A percentile compares a stretch with the other conserved stretches of the same genome.
Conservation (phyloP, 2,329 filamentous ascomycete genomes). For the Xylaria sp. region DNA sequence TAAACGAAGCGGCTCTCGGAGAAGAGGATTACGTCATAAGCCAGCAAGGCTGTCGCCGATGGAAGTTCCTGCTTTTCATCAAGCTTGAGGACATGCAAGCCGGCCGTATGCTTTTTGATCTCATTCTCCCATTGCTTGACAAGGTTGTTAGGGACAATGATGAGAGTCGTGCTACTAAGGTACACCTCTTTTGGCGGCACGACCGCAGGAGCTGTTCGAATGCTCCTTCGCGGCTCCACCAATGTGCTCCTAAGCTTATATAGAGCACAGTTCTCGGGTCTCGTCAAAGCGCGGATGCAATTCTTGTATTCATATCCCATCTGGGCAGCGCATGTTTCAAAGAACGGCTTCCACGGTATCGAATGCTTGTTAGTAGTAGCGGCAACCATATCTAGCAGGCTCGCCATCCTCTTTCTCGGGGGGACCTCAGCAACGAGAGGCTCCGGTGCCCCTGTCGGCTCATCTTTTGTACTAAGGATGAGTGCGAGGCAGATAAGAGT, state of each 20-base stretch:
- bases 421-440: slow-evolving; percentile 51
- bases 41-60: slow-evolving; percentile 56
- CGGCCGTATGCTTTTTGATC: slow-evolving; percentile 74
- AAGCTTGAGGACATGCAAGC: slow-evolving; percentile 67
- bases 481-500: slow-evolving; percentile 82
- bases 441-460: slow-evolving; percentile 66
- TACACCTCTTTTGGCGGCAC: slow-evolving; percentile 54
- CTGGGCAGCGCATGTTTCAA: slow-evolving; percentile 53
- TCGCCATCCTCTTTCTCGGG: slow-evolving; percentile 51
- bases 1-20: slow-evolving; percentile 74
- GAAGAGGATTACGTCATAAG: slow-evolving; percentile 78
- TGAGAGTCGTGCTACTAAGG: slow-evolving; percentile 70
- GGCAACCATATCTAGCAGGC: slow-evolving; percentile 77
- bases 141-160: slow-evolving; percentile 83
- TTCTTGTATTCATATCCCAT: slow-evolving; percentile 53
- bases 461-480: slow-evolving; percentile 73
- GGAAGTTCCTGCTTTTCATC: slow-evolving; percentile 61
- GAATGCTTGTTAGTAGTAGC: slow-evolving; percentile 66
- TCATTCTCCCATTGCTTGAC: slow-evolving; percentile 83
- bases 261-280: slow-evolving; percentile 52
- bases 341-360: slow-evolving; percentile 70
- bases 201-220: slow-evolving; percentile 39
- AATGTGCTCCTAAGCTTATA: slow-evolving; percentile 56
- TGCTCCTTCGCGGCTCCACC: slow-evolving; percentile 43
- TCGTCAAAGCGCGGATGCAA: slow-evolving; percentile 59